A percentile compares a stretch with the other conserved stretches of the same genome.
Conservation (phyloP, 805 yeast species). For the Metschnikowia hibisci region DNA sequence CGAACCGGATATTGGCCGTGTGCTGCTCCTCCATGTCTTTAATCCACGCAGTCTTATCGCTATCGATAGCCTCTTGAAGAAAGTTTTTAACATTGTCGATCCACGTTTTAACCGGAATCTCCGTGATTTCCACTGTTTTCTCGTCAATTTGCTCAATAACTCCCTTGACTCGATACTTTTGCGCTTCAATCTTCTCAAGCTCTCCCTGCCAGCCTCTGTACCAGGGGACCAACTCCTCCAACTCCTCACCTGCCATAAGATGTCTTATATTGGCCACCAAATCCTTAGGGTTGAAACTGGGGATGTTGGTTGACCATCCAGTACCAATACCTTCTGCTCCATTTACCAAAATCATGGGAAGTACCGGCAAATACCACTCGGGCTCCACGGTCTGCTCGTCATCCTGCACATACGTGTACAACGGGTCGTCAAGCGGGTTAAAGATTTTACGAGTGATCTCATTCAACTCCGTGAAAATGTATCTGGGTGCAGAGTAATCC, state of each 20-base stretch:
- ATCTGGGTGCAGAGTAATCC: conserved; percentile 97
- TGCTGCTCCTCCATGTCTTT: conserved; percentile 96
- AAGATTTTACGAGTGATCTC: conserved; percentile 74
- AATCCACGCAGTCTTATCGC: conserved; percentile 82
- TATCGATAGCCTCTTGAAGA: conserved; percentile 71
- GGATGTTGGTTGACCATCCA: conserved; percentile 95
- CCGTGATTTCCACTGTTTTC: conserved; percentile 81
- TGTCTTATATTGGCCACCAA: conserved; percentile 69
- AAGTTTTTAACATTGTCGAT: conserved; percentile 86
- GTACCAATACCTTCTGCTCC: conserved; percentile 99
- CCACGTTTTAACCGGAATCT: conserved; percentile 91
- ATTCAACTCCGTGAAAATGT: conserved; percentile 82
- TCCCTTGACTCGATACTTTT: conserved; percentile 74
- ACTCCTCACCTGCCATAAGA: conserved; percentile 68
- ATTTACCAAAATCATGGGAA: conserved; percentile 92
- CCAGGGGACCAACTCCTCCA: conserved; percentile 85
- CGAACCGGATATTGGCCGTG: conserved; percentile 72
- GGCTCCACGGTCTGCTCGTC: conserved; percentile 95
- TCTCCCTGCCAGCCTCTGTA: conserved; percentile 92
- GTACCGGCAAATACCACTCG: conserved; percentile 88
- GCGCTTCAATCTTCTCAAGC: conserved; percentile 59
- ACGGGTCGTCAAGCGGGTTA: conserved; percentile 73
- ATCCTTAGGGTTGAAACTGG: conserved; percentile 84
- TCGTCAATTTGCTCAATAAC: conserved; percentile 76
- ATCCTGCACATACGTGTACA: conserved; percentile 78